Percentiles rank a stretch among this genome's conserved stretches.
These are phyloP conservation scores for Coffea eugenioides DNA, from an alignment of 257 asterid species.

Conservation along the genomic window DNA sequence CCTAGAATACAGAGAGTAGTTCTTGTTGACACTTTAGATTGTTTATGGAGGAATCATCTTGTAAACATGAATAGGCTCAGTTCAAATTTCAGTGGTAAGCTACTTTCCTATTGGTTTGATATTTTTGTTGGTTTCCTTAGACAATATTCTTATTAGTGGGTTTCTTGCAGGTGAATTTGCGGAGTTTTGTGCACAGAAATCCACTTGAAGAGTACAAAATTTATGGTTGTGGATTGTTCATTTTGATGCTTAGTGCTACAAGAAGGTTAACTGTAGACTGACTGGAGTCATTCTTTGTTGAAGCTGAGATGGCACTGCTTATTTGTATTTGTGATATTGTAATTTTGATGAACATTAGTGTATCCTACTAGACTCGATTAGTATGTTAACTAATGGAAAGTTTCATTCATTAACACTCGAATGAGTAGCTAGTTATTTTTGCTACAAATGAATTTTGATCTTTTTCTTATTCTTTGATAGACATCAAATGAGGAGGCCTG, in stretches of 20 bases:
- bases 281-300: conserved; percentile 18
- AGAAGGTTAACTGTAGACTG: conserved; percentile 88
- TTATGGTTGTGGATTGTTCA: conserved; percentile 96
- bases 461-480: too few relatives aligned
- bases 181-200: conserved; percentile 93
- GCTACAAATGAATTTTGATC: too few relatives aligned
- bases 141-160: conserved; percentile 1
- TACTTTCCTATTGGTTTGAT: background rate
- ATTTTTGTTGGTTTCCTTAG: background rate
- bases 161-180: conserved; percentile 70
- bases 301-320: too few relatives aligned
- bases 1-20: conserved; percentile 65
- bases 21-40: conserved; percentile 84
- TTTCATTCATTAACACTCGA: too few relatives aligned
- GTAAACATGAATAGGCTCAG: conserved; percentile 96
- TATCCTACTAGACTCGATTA: too few relatives aligned
- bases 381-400: too few relatives aligned
- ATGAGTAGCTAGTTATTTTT: too few relatives aligned
- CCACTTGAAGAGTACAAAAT: conserved; percentile 98
- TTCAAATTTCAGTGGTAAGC: conserved; percentile 59
- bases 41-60: conserved; percentile 98
- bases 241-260: conserved; percentile 91
- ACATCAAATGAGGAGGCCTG: too few relatives aligned
- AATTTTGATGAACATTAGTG: too few relatives aligned
- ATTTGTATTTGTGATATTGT: too few relatives aligned